Evolutionary conservation across 2,329 filamentous ascomycete species (phyloP), one percentile per base, ranked within the genome.

Genomic region (Penicillium janthinellum): DNA sequence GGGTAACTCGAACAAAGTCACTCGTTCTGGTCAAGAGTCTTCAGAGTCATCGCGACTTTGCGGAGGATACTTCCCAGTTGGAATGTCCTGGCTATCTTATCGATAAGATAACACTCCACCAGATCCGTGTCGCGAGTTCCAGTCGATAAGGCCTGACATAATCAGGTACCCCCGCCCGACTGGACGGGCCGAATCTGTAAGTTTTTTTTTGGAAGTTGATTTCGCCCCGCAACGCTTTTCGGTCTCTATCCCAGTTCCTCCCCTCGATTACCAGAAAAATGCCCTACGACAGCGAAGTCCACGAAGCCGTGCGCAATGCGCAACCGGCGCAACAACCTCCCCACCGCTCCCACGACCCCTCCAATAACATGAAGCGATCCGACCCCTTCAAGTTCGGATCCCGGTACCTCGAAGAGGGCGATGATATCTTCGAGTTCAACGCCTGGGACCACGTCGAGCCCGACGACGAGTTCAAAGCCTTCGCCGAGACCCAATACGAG

Each of bases 381-480:
- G 92, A 97, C 73, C 95, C 95, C 17, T 99, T 98, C 77, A 90
- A 96, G 77, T 99, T 99, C 76, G 95, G 95, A 62, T 95, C 91
- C 50, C 91, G 94, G 60, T 90, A 86, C 71, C 86, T 99, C 54
- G 87, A 90, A 70, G 84, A 94, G 75, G 86, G 88, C 72, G 93
- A 96, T 79, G 85, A 98, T 74, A 91, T 96, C 71, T 99, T 94
- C 79, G 90, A 96, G 76, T 96, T 95, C 86, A 99, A 99, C 77
- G 95, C 95, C 39, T 99, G 95, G 95, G 95, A 99, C 75, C 94
- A 99, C 75, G 95, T 98, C 73, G 89, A 94, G 78, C 92, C 92
- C 74, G 94, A 98, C 79, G 87, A 91, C 68, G 84, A 88, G 42
- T 98, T 96, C 83, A 88, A 89, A 72, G 86, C 90, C 72, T 96